Percentiles rank a stretch among this genome's conserved stretches.
Conservation (phyloP, 495 filamentous ascomycete species). For the Tirmania nivea region DNA sequence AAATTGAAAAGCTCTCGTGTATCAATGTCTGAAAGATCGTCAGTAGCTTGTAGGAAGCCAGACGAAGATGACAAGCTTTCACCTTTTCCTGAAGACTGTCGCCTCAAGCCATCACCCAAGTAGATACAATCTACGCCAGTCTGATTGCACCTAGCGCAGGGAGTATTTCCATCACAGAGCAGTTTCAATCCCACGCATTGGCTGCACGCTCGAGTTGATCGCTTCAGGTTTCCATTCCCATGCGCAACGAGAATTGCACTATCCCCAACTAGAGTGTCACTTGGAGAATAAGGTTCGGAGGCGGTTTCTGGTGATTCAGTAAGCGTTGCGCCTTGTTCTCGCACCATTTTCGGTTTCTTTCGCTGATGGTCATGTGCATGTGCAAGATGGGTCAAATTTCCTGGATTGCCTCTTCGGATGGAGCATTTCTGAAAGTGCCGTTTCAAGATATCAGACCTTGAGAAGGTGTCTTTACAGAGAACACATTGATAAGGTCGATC, state of each 20-base stretch:
- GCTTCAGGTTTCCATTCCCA: neutral
- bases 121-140: conserved; percentile 15
- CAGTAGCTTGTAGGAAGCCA: too few relatives aligned
- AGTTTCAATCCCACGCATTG: conserved; percentile 12
- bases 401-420: conserved; percentile 80
- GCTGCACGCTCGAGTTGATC: conserved; percentile 12
- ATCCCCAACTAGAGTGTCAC: too few relatives aligned
- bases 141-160: conserved; percentile 12
- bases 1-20: conserved; percentile 13
- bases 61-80: too few relatives aligned
- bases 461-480: conserved; percentile 95
- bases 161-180: conserved; percentile 11
- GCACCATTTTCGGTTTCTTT: neutral
- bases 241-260: too few relatives aligned
- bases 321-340: neutral
- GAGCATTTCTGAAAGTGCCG: conserved; percentile 98
- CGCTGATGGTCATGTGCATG: conserved; percentile 69
- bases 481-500: conserved; percentile 94
- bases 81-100: too few relatives aligned
- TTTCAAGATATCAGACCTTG: conserved; percentile 92
- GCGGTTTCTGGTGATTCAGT: too few relatives aligned
- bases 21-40: too few relatives aligned
- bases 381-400: conserved; percentile 73
- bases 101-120: neutral
- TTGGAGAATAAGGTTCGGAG: too few relatives aligned